Evolutionary conservation across 2,329 filamentous ascomycete genomes (phyloP), one percentile per base, ranked within the genome.

Genomic region (Epichloe sibirici): DNA sequence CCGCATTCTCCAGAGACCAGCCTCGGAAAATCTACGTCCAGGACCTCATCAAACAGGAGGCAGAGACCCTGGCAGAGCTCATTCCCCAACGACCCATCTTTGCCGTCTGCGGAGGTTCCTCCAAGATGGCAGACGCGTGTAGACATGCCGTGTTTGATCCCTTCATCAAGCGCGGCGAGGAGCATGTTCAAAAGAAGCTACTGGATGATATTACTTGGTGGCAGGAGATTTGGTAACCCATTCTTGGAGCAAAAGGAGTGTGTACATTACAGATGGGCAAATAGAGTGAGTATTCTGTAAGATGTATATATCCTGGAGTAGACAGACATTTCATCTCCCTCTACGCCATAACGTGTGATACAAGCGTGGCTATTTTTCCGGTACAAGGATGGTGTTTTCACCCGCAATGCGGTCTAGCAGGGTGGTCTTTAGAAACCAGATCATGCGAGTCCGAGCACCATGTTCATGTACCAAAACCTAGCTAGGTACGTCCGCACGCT

Each of bases 191-290:
- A 1, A 71, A 73, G 59, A 61, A 57, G 51, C 57, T 63, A 35
- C 63, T 72, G 48, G 61, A 63, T 1, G 60, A 58, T 6, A 57
- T 72, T 45, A 71, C 66, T 7, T 75, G 74, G 64, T 81, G 78
- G 75, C 76, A 82, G 63, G 79, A 82, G 63, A 79, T 79, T 28
- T 82, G 79, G 78, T 82, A 63, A 11, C 28, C 28, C 28, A 31
- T 31, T 4, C 28, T 31, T 31, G 0, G 28, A 11, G 8, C 28
- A 31, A 31, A 31, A 4, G 3, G 8, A 9, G 8, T 9, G 8
- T 4, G 8, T 4, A 31, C 28, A 31, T 31, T 31, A 4, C 28
- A 31, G 8, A 11, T 8, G 28, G 28, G 9, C 28, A 31, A 9
- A 8, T 4, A 8, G 8, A 9, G 28, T 31, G 8, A 9, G 28